These are phyloP conservation scores for Aspergillus pseudoterreus DNA, from an alignment of 2,329 filamentous ascomycete genomes.

Conservation along the genomic window DNA sequence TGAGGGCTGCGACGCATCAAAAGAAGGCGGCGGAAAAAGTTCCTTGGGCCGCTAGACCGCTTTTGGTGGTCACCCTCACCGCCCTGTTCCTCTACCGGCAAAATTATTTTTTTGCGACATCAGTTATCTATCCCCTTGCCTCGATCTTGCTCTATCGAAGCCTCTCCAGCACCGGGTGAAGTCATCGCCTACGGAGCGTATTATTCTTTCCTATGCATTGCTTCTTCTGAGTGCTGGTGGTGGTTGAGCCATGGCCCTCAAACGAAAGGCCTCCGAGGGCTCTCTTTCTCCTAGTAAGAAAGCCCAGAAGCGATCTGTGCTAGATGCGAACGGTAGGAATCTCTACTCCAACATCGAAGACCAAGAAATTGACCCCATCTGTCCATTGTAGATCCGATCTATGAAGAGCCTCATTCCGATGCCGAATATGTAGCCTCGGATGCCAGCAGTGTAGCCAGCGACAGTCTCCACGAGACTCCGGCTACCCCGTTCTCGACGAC, in stretches of 20 bases:
- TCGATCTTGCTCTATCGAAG: conserved; percentile 1
- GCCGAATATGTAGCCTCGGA: conserved; percentile 28
- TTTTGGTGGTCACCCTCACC: conserved; percentile 24
- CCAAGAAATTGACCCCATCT: conserved; percentile 28
- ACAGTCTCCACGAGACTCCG: conserved; percentile 44
- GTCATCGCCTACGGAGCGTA: background rate
- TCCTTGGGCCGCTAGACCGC: conserved; percentile 26
- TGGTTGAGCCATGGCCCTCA: conserved; percentile 29
- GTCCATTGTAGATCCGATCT: conserved; percentile 31
- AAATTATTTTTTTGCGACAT: conserved; percentile 23
- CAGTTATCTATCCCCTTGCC: conserved; percentile 4
- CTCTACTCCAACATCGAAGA: conserved; percentile 1
- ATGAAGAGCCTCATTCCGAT: conserved; percentile 33
- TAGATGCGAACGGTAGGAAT: conserved; percentile 29
- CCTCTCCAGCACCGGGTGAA: background rate
- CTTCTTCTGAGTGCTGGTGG: background rate
- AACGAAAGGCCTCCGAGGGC: conserved; percentile 31
- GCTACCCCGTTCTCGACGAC: conserved; percentile 51
- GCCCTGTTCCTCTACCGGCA: conserved; percentile 25
- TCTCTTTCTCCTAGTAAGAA: conserved; percentile 25
- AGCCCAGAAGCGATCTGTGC: conserved; percentile 24
- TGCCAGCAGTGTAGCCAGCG: conserved; percentile 25
- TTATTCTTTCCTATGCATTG: conserved; percentile 5
- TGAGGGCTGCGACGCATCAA: conserved; percentile 19
- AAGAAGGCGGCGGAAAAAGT: conserved; percentile 36